Conservation (phyloP, 208 protist species). For the Wallacemonas sp. region DNA sequence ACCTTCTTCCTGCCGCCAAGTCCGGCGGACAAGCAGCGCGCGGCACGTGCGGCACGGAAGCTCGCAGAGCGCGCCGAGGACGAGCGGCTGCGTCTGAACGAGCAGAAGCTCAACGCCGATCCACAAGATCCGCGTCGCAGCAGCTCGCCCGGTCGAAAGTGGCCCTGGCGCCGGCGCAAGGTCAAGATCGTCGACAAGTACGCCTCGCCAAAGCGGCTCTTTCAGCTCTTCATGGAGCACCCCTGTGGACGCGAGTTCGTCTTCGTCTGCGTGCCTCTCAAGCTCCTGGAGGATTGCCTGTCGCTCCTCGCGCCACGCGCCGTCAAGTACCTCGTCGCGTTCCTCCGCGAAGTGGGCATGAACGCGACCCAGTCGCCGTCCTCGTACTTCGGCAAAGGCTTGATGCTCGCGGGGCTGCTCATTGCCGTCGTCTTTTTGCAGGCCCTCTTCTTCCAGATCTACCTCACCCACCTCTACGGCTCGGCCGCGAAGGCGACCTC, state of each 20-base stretch:
- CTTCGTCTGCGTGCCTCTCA: slow-evolving; percentile 62
- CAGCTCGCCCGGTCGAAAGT: neutral
- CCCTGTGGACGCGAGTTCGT: slow-evolving; percentile 60
- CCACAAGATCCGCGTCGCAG: neutral
- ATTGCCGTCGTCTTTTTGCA: slow-evolving; percentile 50
- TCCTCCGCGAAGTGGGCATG: slow-evolving; percentile 47
- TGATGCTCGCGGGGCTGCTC: slow-evolving; percentile 46
- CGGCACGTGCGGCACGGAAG: neutral
- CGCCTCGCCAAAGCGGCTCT: slow-evolving; percentile 32
- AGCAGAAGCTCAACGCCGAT: neutral
- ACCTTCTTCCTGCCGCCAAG: slow-evolving; percentile 41
- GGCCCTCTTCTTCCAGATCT: slow-evolving; percentile 65
- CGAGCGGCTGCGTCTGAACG: neutral
- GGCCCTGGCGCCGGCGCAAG: neutral
- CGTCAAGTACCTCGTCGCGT: slow-evolving; percentile 54
- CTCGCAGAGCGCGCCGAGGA: neutral
- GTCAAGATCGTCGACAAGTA: slow-evolving; percentile 2
- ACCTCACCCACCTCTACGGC: slow-evolving; percentile 67
- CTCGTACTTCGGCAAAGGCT: slow-evolving; percentile 29
- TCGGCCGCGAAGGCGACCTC: slow-evolving; percentile 50
- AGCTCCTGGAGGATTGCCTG: slow-evolving; percentile 54
- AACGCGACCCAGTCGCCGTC: slow-evolving; percentile 14
- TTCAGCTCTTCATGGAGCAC: slow-evolving; percentile 65
- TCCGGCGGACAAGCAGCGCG: slow-evolving; percentile 15
- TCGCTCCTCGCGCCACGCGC: slow-evolving; percentile 44